Evolutionary conservation across 2,329 filamentous ascomycete genomes (phyloP), one percentile per base, ranked within the genome.

Genomic region (Talaromyces piceae): DNA sequence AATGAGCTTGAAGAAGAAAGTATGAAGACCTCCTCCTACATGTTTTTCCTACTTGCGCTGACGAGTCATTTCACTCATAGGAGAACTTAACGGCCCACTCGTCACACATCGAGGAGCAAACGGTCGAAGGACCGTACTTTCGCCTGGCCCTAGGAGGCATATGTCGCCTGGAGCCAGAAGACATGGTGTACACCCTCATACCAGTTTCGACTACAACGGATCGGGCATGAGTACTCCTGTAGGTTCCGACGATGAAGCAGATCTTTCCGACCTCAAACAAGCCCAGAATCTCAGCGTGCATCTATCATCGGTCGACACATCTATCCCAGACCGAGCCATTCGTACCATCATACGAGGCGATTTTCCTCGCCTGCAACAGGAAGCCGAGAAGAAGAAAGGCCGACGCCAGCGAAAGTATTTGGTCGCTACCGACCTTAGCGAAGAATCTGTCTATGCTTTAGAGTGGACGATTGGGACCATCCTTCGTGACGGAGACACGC

Each of bases 381-480:
- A 91, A 61, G 87, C 87, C 0, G 84, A 91, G 51, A 86, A 88
- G 11, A 88, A 89, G 48, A 78, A 88, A n/a, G n/a, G n/a, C 46
- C 82, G 87, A 46, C 82, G 87, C 49, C 80, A 91, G 54, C 81
- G 93, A 49, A 94, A 93, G 61, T 98, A 97, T 65, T 74, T 98
- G 13, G 90, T 96, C n/a, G 91, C 93, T 3, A 96, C 89, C 0
- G 93, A 98, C 68, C 74, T 97, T 3, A 96, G 91, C 59, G 88
- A 93, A 31, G 93, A 98, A 71, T 91, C 91, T 4, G 88, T 88
- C 5, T 94, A 97, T 67, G 93, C 93, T 1, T 77, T 98, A 27
- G 93, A 98, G 67, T 98, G 93, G 93, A 93, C 91, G 0, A 91
- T 98, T 51, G 93, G 93, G 6, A 97, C 91, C 0, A 90, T 97